Conservation (phyloP, 2,329 filamentous ascomycete genomes). For the Pestalotiopsis sp. region DNA sequence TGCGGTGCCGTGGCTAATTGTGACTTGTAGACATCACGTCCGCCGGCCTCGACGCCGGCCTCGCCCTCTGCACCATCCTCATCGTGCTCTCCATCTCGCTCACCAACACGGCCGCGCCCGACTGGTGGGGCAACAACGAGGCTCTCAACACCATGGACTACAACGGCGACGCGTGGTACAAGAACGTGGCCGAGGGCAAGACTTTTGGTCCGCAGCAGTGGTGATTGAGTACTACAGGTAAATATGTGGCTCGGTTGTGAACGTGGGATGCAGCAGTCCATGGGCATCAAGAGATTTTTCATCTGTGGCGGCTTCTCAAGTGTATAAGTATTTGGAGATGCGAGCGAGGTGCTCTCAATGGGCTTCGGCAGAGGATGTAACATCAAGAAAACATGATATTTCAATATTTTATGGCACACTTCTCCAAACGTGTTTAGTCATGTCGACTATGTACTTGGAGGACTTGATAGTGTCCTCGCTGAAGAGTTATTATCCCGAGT, state of each 20-base stretch:
- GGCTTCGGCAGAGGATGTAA: too few relatives aligned
- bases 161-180: slow-evolving; percentile 34
- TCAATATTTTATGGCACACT: too few relatives aligned
- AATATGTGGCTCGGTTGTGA: not conserved
- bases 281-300: too few relatives aligned
- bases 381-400: too few relatives aligned
- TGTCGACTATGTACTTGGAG: too few relatives aligned
- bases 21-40: slow-evolving; percentile 39
- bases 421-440: too few relatives aligned
- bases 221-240: slow-evolving; percentile 11
- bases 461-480: too few relatives aligned
- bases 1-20: not conserved
- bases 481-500: too few relatives aligned
- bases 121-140: slow-evolving; percentile 48
- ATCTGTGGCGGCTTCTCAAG: too few relatives aligned
- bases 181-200: slow-evolving; percentile 34
- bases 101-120: slow-evolving; percentile 37
- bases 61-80: slow-evolving; percentile 50
- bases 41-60: slow-evolving; percentile 52
- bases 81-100: slow-evolving; percentile 48
- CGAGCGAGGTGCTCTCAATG: too few relatives aligned
- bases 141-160: slow-evolving; percentile 41
- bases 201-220: slow-evolving; percentile 43
- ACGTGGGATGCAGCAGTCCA: too few relatives aligned
- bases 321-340: too few relatives aligned